Evolutionary conservation across 2,329 filamentous ascomycete genomes (phyloP), one percentile per base, ranked within the genome.

Genomic region (Talaromyces sp.): DNA sequence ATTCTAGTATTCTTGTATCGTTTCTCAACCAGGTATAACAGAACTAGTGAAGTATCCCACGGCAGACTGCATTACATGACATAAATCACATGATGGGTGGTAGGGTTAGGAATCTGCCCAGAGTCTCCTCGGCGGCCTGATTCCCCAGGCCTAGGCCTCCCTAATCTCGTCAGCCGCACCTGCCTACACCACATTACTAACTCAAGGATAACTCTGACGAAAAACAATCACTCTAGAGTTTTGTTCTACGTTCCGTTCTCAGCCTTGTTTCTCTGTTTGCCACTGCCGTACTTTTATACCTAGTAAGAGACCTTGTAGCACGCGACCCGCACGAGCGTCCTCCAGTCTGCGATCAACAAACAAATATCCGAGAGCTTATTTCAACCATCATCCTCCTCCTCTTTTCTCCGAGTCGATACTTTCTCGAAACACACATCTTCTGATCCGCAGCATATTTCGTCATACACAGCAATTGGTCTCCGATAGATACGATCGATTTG

Each of bases 341-440:
- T 59, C 27, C n/a, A 22, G 57, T 60, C 52, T 50, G 59, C 59
- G 47, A 61, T 52, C 45, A 52, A 50, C 33, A 50, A 61, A 52
- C 24, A 47, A 57, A 59, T 61, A 50, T 31, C 59, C 59, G 59
- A 61, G 59, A 62, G 60, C 60, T 56, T 62, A 35, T 22, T 56
- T 27, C 39, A 24, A 43, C 60, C 19, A 22, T 35, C 59, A 11
- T 39, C 60, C 14, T 31, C 48, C 22, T 56, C 16, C 27, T 19
- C 4, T 10, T 47, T 45, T 16, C 37, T 33, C 56, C 39, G 22
- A 24, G 22, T 54, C 35, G n/a, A 48, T 14, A 39, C 39, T 19
- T 56, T 45, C 33, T 56, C 11, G 31, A 54, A 22, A 35, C 13
- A 4, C 19, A 24, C 33, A n/a, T 50, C 6, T 43, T 48, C 2